A percentile compares a stretch with the other conserved stretches of the same genome.
phyloP scores from a whole-genome alignment of 768 basidiomycete species.

The Trametes cingulata region DNA sequence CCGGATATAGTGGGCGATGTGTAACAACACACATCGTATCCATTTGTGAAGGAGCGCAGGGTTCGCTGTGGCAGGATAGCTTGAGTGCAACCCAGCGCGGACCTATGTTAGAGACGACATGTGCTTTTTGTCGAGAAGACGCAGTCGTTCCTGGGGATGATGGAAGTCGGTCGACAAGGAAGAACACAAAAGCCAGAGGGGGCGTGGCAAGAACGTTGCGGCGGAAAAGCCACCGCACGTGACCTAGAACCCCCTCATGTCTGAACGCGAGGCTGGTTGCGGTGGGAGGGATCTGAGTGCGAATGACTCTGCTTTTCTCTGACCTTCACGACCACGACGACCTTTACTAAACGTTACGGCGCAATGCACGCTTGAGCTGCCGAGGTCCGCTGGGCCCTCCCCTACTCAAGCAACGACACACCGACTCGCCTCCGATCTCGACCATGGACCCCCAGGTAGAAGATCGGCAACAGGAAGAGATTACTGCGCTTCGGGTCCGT shows the following conservation, averaged over 20 bases:
- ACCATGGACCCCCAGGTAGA: conserved; percentile 67
- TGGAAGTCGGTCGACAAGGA: not conserved
- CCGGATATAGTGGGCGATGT: no score
- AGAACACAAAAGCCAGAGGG: not conserved
- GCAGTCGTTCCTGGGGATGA: not conserved
- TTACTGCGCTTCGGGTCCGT: conserved; percentile 61
- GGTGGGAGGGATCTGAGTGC: conserved; percentile 7
- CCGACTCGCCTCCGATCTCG: conserved; percentile 31
- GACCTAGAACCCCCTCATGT: conserved; percentile 6
- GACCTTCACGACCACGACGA: conserved; percentile 18
- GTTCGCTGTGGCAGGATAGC: no score
- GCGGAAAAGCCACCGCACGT: conserved; percentile 1
- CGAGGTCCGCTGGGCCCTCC: conserved; percentile 69
- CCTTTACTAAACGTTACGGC: conserved; percentile 5
- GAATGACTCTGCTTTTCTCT: conserved; percentile 13
- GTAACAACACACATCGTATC: no score
- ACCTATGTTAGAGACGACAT: not conserved
- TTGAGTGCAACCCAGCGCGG: no score
- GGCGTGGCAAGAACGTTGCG: conserved; percentile 5
- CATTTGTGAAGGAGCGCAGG: no score
- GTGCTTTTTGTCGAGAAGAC: not conserved
- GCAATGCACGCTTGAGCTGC: conserved; percentile 76
- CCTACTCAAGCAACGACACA: conserved; percentile 54
- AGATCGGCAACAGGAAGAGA: conserved; percentile 69
- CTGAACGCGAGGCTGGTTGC: conserved; percentile 4